phyloP scores from a whole-genome alignment of 495 filamentous ascomycete species.

The Tuber brumale region DNA sequence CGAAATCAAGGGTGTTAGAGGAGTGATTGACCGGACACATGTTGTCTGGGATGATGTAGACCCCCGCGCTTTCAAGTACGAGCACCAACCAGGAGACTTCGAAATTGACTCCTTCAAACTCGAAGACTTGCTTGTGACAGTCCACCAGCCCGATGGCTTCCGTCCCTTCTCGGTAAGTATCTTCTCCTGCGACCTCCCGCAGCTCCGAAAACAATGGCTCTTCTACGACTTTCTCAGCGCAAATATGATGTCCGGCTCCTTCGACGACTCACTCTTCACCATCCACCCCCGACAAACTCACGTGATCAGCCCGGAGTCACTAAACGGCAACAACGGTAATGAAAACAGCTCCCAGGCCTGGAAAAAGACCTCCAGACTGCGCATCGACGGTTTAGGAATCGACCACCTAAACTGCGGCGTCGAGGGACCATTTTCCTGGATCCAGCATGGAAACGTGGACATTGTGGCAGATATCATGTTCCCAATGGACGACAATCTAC shows the following conservation, averaged over 20 bases:
- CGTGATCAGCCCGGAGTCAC: constrained; percentile 48
- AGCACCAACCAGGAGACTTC: constrained; percentile 88
- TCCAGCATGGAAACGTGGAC: constrained; percentile 90
- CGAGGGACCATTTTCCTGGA: constrained; percentile 94
- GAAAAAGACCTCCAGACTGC: constrained; percentile 87
- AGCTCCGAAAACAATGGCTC: constrained; percentile 88
- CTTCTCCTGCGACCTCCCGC: constrained; percentile 87
- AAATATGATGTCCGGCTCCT: constrained; percentile 91
- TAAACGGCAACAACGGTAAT: constrained; percentile 46
- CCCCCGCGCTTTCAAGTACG: constrained; percentile 76
- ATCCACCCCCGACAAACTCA: constrained; percentile 92
- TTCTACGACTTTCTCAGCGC: constrained; percentile 97
- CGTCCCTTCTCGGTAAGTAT: constrained; percentile 91
- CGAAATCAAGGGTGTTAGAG: constrained; percentile 89
- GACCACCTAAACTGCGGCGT: constrained; percentile 94
- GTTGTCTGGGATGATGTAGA: constrained; percentile 68
- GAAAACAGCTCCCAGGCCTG: constrained; percentile 55
- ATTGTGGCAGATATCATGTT: constrained; percentile 94
- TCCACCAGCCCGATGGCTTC: constrained; percentile 85
- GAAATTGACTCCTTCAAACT: constrained; percentile 94
- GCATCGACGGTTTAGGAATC: constrained; percentile 89
- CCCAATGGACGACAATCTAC: constrained; percentile 75
- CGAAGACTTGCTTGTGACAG: constrained; percentile 83
- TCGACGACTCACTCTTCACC: constrained; percentile 91
- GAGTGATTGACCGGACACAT: constrained; percentile 83